A percentile compares a stretch with the other conserved stretches of the same genome.
phyloP scores from a whole-genome alignment of 306 rosid genomes.

The Corylus americana region DNA sequence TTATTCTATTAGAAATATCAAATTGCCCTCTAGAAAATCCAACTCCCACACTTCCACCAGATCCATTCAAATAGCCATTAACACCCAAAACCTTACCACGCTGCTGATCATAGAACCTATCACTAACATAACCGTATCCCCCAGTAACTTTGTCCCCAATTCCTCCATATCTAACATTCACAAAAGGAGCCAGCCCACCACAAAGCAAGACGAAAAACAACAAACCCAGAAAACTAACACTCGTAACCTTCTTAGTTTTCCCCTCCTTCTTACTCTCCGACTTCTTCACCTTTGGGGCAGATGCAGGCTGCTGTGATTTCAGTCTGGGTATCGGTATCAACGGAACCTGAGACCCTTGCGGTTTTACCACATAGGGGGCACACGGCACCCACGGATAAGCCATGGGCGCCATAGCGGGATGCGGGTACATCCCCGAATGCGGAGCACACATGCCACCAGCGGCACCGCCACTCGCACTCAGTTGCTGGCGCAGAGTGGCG shows the following conservation, averaged over 20 bases:
- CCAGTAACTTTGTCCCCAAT: slow-evolving; percentile 43
- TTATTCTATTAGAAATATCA: slow-evolving; percentile 33
- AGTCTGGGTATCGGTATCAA: slow-evolving; percentile 90
- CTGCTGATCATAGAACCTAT: slow-evolving; percentile 45
- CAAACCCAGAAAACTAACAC: slow-evolving; percentile 88
- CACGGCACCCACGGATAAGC: slow-evolving; percentile 80
- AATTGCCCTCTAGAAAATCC: slow-evolving; percentile 47
- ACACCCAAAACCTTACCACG: slow-evolving; percentile 61
- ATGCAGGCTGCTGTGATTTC: slow-evolving; percentile 61
- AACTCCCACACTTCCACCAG: slow-evolving; percentile 40
- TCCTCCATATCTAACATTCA: slow-evolving; percentile 62
- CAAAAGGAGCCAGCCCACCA: slow-evolving; percentile 75
- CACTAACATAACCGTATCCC: slow-evolving; percentile 46
- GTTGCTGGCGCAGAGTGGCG: slow-evolving; percentile 77
- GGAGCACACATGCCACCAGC: slow-evolving; percentile 56
- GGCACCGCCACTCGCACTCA: slow-evolving; percentile 60
- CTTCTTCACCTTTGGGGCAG: slow-evolving; percentile 54
- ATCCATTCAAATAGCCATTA: slow-evolving; percentile 43
- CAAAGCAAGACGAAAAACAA: slow-evolving; percentile 72
- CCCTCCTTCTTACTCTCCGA: slow-evolving; percentile 66
- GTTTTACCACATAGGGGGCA: slow-evolving; percentile 72
- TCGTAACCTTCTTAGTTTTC: slow-evolving; percentile 92
- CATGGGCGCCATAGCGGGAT: slow-evolving; percentile 70
- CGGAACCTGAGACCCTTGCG: slow-evolving; percentile 86
- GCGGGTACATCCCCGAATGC: slow-evolving; percentile 69